Base-by-base conservation (phyloP, 257 asterid genomes). In the Scutellaria baicalensis region DNA sequence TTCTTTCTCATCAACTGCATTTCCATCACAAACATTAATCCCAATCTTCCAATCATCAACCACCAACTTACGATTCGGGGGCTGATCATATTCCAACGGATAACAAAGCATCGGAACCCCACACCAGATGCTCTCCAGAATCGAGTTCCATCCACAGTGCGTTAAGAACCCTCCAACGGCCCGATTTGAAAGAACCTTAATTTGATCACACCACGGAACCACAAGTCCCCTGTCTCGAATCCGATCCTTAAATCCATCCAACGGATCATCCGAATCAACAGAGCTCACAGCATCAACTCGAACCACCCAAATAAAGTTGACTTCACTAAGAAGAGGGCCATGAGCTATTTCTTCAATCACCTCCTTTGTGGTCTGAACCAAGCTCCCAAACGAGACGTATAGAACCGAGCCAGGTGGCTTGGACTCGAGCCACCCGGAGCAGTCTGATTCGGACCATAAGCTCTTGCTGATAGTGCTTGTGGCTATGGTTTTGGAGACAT, bases 301-400 rank as follows among this genome's bases (percentile, higher is more conserved):
- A 50, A 84, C 70, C 6, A 84, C 90, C 97, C 95, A 88, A 21
- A 91, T 48, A 52, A 91, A 91, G 59, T 78, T 69, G 6, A 84
- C 88, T 39, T 64, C 76, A 69, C 96, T 88, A 0, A 77, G 75
- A 5, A 81, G 27, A 70, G 85, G 76, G 7, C 88, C 95, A 21
- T 74, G 39, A 18, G 88, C 88, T 69, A 88, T 68, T 70, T 88
- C 95, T 54, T 70, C 78, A 31, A 84, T 57, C 11, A 64, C 78
- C 3, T 70, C 68, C 75, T 80, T 63, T n/a, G 62, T 84, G 4
- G 75, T 27, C 45, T 70, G 75, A 35, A 60, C 74, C 11, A 73
- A 11, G 80, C 95, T 88, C 9, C 95, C 95, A 51, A 88, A 84
- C 10, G 95, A 88, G 75, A 85, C 75, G 74, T 85, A 88, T 0